Evolutionary conservation across 352 stramenopile species (phyloP), one percentile per base, ranked within the genome.

Genomic region (Globisporangium splendens): DNA sequence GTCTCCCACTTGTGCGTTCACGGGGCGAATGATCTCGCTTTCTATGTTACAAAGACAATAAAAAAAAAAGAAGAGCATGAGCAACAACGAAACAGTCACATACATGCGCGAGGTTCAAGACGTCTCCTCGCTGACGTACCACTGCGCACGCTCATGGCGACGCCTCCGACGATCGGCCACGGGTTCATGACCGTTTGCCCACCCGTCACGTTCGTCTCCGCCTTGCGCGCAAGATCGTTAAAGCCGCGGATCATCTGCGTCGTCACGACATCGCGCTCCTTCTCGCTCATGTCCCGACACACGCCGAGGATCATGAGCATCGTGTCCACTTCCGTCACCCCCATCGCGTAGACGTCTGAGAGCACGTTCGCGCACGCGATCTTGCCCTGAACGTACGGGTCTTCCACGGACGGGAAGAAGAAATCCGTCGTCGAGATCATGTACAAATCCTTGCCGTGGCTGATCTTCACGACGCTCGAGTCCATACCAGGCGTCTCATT

Each of bases 181-280:
- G 93, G 93, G 75, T 98, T 98, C 71, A 97, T 89, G 50, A 98
- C 95, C 0, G 95, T 98, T 73, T 98, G 95, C 17, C 95, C 95
- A 35, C 95, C 95, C 13, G 91, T 98, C 51, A 98, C 87, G 56
- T 91, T 89, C 11, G 93, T 98, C 50, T 89, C 77, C 13, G 92
- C 93, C 59, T 96, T 79, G 31, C 77, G 69, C 12, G 82, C 81
- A 33, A 89, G 59, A 65, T 97, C 91, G 38, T 97, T 97, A 72
- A 98, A 98, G 38, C 95, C 95, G 18, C 88, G 78, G 38, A 98
- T 96, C 79, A 98, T 93, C 68, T 97, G 83, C 60, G 84, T 90
- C 17, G 95, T 98, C 59, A 96, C 95, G 35, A 98, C 89, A 50
- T 94, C 88, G 48, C 93, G 84, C 62, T 98, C 83, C 17, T 91